phyloP scores from a whole-genome alignment of 441 rosid genomes.

The Eruca vesicaria region DNA sequence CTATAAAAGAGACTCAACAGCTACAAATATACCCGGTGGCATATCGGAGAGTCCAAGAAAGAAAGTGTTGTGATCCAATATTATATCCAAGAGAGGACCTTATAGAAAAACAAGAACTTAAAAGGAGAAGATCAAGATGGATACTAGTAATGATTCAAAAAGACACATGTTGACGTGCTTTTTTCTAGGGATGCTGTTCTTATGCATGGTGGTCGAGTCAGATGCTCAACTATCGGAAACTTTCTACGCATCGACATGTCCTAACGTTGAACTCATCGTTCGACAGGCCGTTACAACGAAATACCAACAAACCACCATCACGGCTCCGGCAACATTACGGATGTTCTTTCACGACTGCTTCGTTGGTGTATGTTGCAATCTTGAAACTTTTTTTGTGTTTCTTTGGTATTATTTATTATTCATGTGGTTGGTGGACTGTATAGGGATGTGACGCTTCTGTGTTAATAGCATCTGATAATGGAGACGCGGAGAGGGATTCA shows the following conservation, averaged over 20 bases:
- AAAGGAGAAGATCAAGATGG: not conserved
- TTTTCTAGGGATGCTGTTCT: not conserved
- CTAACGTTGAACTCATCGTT: conserved; percentile 52
- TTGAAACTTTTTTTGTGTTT: not conserved
- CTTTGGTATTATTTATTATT: not conserved
- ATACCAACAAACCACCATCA: conserved; percentile 41
- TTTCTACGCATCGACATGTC: conserved; percentile 46
- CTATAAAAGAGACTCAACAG: not conserved
- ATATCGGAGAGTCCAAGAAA: conserved; percentile 5
- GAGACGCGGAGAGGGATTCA: conserved; percentile 60
- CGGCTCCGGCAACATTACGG: conserved; percentile 62
- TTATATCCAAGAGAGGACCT: conserved; percentile 13
- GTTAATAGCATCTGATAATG: conserved; percentile 42
- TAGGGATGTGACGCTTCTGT: conserved; percentile 62
- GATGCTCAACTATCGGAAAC: conserved; percentile 51
- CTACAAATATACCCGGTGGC: not conserved
- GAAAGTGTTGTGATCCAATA: not conserved
- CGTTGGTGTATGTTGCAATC: conserved; percentile 40
- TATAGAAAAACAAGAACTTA: not conserved
- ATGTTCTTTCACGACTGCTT: conserved; percentile 75
- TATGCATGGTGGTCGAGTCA: conserved; percentile 8
- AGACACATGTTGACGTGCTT: not conserved
- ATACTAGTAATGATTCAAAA: not conserved
- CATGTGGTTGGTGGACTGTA: not conserved
- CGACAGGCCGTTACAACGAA: conserved; percentile 44